Conservation (phyloP, 2,329 filamentous ascomycete genomes). For the Ophiostoma ips region DNA sequence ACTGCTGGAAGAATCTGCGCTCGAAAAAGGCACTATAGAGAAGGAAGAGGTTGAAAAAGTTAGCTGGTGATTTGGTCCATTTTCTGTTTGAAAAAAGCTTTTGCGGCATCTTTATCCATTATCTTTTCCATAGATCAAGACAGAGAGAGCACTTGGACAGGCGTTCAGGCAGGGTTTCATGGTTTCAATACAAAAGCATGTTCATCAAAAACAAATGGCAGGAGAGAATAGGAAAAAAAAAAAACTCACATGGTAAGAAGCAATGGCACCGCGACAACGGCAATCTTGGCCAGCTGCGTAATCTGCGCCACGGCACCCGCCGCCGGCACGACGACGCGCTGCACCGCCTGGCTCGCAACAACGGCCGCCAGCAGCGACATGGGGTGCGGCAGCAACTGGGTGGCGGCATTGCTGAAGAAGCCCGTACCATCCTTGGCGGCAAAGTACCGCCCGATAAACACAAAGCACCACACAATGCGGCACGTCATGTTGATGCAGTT, state of each 20-base stretch:
- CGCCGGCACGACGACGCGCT: conserved; percentile 17
- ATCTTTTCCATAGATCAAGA: not conserved
- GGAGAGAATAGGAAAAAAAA: not conserved
- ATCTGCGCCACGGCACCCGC: conserved; percentile 23
- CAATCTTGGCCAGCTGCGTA: conserved; percentile 32
- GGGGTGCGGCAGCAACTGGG: conserved; percentile 29
- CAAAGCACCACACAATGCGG: conserved; percentile 65
- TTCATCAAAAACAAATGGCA: not conserved
- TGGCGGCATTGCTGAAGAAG: conserved; percentile 24
- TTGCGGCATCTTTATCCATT: not conserved
- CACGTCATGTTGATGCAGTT: conserved; percentile 85
- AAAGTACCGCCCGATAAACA: conserved; percentile 59
- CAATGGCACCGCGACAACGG: conserved; percentile 36
- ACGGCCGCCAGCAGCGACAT: conserved; percentile 29
- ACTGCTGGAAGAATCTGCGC: conserved; percentile 37
- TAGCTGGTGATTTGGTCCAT: not conserved
- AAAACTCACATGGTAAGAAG: conserved; percentile 44
- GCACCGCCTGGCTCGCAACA: conserved; percentile 29
- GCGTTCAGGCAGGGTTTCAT: conserved; percentile 2
- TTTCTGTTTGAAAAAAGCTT: conserved; percentile 1
- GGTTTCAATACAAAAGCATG: not conserved
- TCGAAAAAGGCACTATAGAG: conserved; percentile 43
- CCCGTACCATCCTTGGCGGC: conserved; percentile 23
- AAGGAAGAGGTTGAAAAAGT: too few relatives aligned
- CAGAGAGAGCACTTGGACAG: conserved; percentile 1